Conservation (phyloP, 2,329 filamentous ascomycete species). For the Pestalotiopsis sp. region DNA sequence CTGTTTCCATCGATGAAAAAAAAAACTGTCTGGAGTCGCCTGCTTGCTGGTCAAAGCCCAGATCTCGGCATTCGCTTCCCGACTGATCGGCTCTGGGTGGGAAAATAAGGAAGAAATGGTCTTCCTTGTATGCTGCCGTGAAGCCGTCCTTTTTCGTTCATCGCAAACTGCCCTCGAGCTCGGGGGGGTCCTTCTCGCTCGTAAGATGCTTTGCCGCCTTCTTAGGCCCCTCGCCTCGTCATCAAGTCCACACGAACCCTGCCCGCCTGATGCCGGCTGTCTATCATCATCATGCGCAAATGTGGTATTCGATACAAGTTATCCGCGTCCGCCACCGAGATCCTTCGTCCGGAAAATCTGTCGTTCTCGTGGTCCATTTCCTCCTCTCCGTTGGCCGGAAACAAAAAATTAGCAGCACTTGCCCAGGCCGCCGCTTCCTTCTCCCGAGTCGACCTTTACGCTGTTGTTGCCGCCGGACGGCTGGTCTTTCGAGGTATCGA, state of each 20-base stretch:
- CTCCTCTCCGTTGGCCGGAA: background rate
- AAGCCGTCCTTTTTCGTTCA: background rate
- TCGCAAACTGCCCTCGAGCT: background rate
- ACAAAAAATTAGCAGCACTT: constrained; percentile 72
- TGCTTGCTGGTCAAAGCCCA: constrained; percentile 15
- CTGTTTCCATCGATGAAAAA: constrained; percentile 18
- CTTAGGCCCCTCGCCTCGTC: background rate
- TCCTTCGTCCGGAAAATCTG: background rate
- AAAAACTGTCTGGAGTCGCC: constrained; percentile 8
- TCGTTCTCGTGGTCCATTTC: background rate
- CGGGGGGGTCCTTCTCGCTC: background rate
- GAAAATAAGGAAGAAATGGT: constrained; percentile 7
- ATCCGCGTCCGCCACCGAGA: background rate
- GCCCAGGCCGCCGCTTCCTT: constrained; percentile 56
- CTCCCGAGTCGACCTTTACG: constrained; percentile 70
- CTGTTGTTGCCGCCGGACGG: constrained; percentile 55
- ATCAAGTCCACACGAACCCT: background rate
- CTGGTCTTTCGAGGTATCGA: constrained; percentile 85
- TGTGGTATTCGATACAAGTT: constrained; percentile 13
- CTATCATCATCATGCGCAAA: constrained; percentile 5
- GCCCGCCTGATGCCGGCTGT: background rate
- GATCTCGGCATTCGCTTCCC: constrained; percentile 19
- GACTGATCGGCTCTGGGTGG: constrained; percentile 20
- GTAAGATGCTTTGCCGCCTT: background rate
- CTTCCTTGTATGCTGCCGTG: background rate